Evolutionary conservation across 108 stramenopile genomes (phyloP).

Genomic region (Skeletonema marinoi): DNA sequence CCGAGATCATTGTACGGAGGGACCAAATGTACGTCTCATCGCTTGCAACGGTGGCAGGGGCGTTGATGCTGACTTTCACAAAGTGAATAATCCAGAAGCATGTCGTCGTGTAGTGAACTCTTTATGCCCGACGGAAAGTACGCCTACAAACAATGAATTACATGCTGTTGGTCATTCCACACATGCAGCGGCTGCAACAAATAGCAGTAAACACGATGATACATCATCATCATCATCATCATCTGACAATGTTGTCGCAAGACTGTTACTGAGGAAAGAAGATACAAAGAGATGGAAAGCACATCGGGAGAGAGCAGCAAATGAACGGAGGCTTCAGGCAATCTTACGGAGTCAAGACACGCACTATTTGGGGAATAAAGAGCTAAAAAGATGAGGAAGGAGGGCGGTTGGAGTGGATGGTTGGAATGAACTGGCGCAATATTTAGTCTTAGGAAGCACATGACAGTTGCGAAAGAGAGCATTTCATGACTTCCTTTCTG

Average conservation of each 20-base stretch:
- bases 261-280: not conserved
- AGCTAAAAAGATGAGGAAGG: too few species aligned
- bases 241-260: not conserved
- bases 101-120: constrained; percentile 1
- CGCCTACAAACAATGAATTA: not conserved
- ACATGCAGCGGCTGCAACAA: too few species aligned
- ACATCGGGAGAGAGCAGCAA: constrained; percentile 3
- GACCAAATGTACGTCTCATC: constrained; percentile 36
- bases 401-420: too few species aligned
- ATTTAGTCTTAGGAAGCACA: too few species aligned
- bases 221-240: too few species aligned
- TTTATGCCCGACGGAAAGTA: not conserved
- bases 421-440: too few species aligned
- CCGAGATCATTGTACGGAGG: constrained; percentile 41
- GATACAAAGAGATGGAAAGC: not conserved
- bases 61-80: not conserved
- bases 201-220: too few species aligned
- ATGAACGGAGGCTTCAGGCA: constrained; percentile 1
- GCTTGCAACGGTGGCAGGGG: not conserved
- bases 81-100: constrained; percentile 12
- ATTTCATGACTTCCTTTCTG: too few species aligned
- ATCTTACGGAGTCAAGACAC: not conserved
- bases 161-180: too few species aligned
- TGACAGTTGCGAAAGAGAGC: too few species aligned
- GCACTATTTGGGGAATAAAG: too few species aligned